phyloP scores from a whole-genome alignment of 2,329 filamentous ascomycete genomes.

The Didymella sp. region DNA sequence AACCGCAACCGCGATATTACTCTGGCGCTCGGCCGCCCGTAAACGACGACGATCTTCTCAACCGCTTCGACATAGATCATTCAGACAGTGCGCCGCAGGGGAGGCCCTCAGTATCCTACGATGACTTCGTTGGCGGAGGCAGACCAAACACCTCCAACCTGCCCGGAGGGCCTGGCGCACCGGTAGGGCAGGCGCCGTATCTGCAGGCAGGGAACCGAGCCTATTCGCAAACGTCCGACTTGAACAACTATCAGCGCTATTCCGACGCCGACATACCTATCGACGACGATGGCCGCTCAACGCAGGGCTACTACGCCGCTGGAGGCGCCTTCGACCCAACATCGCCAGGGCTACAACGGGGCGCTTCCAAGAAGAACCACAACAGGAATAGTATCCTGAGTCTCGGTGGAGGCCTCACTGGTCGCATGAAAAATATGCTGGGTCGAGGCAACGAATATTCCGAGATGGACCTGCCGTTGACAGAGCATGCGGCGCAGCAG shows the following conservation, averaged over 20 bases:
- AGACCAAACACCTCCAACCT: constrained; percentile 54
- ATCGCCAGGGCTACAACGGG: constrained; percentile 55
- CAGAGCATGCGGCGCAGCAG: constrained; percentile 69
- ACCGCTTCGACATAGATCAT: constrained; percentile 74
- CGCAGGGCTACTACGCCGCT: constrained; percentile 78
- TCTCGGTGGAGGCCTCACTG: constrained; percentile 85
- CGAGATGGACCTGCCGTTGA: constrained; percentile 97
- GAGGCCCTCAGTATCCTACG: constrained; percentile 89
- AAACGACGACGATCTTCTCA: constrained; percentile 80
- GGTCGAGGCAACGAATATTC: constrained; percentile 89
- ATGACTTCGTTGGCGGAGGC: constrained; percentile 84
- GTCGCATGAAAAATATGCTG: constrained; percentile 85
- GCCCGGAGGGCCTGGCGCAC: constrained; percentile 53
- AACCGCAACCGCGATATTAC: constrained; percentile 74
- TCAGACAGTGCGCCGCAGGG: constrained; percentile 67
- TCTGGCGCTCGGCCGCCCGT: constrained; percentile 78
- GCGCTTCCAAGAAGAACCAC: constrained; percentile 63
- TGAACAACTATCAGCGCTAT: constrained; percentile 90
- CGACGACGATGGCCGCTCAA: constrained; percentile 79
- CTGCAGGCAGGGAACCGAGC: constrained; percentile 48
- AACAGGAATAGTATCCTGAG: constrained; percentile 89
- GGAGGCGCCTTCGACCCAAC: constrained; percentile 65
- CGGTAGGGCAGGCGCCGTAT: constrained; percentile 48
- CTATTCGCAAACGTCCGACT: constrained; percentile 78
- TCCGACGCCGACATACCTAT: constrained; percentile 85